These are phyloP conservation scores for Microsporum ferrugineum DNA, from an alignment of 2,329 filamentous ascomycete genomes.

Conservation along the genomic window DNA sequence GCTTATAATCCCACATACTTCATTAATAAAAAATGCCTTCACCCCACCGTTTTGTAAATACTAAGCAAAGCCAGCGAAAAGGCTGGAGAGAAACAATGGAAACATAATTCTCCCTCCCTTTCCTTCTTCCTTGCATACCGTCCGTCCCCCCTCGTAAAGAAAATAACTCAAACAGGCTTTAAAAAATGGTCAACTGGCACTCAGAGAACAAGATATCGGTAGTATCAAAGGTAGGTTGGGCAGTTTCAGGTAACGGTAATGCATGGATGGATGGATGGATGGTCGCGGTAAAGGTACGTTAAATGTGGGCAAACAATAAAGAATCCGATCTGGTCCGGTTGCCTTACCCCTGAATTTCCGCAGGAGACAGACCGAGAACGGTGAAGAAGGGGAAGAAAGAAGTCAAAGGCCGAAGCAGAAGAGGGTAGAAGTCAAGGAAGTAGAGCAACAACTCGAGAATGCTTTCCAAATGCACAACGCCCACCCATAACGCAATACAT, in stretches of 20 bases:
- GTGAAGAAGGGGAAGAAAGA: background rate
- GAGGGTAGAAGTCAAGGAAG: background rate
- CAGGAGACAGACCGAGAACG: background rate
- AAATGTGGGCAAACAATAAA: conserved; percentile 1
- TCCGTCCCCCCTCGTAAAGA: background rate
- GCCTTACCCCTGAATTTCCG: background rate
- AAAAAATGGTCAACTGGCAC: background rate
- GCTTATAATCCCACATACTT: background rate
- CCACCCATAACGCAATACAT: conserved; percentile 3
- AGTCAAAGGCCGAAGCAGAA: background rate
- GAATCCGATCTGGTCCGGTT: background rate
- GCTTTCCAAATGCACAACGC: conserved; percentile 7
- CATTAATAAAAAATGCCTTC: background rate
- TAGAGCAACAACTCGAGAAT: background rate
- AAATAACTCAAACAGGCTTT: conserved; percentile 2
- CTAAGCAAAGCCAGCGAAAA: background rate
- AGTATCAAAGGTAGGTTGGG: background rate
- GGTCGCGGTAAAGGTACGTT: background rate
- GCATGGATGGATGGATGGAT: background rate
- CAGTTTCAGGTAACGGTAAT: background rate
- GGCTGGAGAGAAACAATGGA: background rate
- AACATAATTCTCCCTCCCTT: background rate
- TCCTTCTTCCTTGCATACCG: background rate
- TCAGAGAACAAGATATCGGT: conserved; percentile 2
- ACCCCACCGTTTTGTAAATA: background rate